Percentiles rank a stretch among this genome's conserved stretches.
Evolutionary conservation across 1,284 basidiomycete genomes (phyloP).

Genomic region (Cryptococcus floricola): DNA sequence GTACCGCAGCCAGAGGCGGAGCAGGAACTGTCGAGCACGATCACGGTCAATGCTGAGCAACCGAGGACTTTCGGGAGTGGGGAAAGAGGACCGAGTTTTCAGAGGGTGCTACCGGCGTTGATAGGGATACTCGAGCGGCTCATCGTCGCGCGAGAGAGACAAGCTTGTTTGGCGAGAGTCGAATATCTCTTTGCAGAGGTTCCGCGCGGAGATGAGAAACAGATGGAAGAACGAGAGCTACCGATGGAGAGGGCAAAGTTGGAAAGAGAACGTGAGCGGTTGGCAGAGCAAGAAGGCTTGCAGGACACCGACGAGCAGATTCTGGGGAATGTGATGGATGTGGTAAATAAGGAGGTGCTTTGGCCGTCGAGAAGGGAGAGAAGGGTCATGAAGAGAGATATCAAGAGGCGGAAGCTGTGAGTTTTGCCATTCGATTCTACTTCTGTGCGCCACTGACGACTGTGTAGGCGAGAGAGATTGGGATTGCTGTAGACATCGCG

Average conservation of each 20-base stretch:
- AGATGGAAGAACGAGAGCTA: background rate
- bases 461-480: too few species aligned
- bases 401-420: too few species aligned
- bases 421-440: too few species aligned
- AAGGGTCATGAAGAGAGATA: background rate
- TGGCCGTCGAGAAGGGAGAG: constrained; percentile 1
- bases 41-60: background rate
- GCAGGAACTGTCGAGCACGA: constrained; percentile 1
- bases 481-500: too few species aligned
- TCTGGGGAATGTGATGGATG: background rate
- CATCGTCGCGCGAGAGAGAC: background rate
- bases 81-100: background rate
- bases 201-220: background rate
- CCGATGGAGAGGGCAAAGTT: too few species aligned
- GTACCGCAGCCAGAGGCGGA: background rate
- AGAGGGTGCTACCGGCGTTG: background rate
- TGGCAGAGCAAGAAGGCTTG: too few species aligned
- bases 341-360: background rate
- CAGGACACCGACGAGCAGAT: background rate
- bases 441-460: too few species aligned
- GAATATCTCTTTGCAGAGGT: background rate
- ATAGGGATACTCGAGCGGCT: background rate
- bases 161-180: background rate
- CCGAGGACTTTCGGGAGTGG: background rate
- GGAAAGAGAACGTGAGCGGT: too few species aligned